Evolutionary conservation across 2,329 filamentous ascomycete species (phyloP).

Genomic region (Phyllosticta ampelicida): DNA sequence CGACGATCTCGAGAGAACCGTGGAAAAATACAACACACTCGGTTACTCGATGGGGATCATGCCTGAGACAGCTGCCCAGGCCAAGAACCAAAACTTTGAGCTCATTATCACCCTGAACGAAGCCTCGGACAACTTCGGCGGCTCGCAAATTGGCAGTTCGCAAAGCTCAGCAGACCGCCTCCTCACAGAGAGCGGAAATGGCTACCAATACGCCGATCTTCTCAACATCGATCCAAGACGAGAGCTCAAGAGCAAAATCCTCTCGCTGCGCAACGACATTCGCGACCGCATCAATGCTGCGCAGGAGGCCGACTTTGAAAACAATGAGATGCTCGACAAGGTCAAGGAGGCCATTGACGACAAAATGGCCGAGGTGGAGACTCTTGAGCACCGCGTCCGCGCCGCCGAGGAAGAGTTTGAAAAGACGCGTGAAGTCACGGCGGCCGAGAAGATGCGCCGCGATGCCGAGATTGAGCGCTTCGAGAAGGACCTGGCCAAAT

Average conservation of each 20-base stretch:
- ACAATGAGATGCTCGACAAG: conserved; percentile 78
- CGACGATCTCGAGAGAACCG: conserved; percentile 81
- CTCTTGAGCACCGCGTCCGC: conserved; percentile 75
- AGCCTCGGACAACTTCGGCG: conserved; percentile 56
- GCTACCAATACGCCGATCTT: conserved; percentile 82
- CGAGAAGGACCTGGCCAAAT: conserved; percentile 94
- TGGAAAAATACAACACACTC: conserved; percentile 86
- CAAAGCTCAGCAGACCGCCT: conserved; percentile 58
- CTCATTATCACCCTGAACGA: conserved; percentile 73
- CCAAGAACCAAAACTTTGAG: conserved; percentile 77
- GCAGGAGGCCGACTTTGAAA: conserved; percentile 86
- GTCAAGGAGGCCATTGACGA: conserved; percentile 97
- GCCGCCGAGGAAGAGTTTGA: conserved; percentile 91
- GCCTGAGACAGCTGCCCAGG: conserved; percentile 71
- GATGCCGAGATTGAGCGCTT: conserved; percentile 97
- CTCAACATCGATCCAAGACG: conserved; percentile 82
- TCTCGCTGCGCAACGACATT: conserved; percentile 74
- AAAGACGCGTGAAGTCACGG: conserved; percentile 77
- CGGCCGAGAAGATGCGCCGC: conserved; percentile 74
- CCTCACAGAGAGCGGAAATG: conserved; percentile 68
- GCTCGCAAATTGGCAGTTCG: conserved; percentile 37
- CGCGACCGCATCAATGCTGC: conserved; percentile 75
- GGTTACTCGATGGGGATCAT: conserved; percentile 92
- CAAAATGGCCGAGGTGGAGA: conserved; percentile 85
- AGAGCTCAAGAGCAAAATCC: conserved; percentile 66